Conservation (phyloP, 2,329 filamentous ascomycete genomes). For the Alternaria alternata region DNA sequence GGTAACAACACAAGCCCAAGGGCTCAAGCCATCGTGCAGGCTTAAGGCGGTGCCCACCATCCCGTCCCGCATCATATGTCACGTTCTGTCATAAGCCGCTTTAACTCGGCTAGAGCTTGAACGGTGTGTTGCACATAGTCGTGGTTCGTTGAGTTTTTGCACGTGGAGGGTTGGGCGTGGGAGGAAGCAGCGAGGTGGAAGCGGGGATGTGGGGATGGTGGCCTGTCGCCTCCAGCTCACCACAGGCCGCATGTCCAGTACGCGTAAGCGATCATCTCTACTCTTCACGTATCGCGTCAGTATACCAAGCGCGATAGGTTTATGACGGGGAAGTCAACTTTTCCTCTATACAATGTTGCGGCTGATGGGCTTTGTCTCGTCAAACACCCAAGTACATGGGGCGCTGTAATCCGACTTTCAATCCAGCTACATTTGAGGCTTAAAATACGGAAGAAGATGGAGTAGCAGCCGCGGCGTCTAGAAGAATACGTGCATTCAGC, state of each 20-base stretch:
- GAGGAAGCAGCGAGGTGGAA: conserved; percentile 13
- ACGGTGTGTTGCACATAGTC: conserved; percentile 23
- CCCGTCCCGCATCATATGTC: conserved; percentile 10
- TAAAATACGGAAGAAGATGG: not conserved
- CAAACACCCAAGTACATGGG: too few species aligned
- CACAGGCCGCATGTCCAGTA: too few species aligned
- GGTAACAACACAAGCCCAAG: not conserved
- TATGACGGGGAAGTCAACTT: too few species aligned
- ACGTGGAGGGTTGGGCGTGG: conserved; percentile 19
- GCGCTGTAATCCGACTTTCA: too few species aligned
- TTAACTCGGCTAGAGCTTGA: not conserved
- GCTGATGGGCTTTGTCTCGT: too few species aligned
- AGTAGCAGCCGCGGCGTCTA: not conserved
- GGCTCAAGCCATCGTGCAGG: not conserved
- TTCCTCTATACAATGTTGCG: too few species aligned
- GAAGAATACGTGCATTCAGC: not conserved
- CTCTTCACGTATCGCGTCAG: not conserved
- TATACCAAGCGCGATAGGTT: too few species aligned
- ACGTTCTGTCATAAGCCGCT: not conserved
- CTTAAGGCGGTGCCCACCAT: conserved; percentile 10
- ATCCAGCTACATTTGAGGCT: too few species aligned
- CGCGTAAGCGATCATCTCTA: not conserved
- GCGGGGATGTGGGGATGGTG: conserved; percentile 16
- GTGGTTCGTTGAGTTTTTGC: conserved; percentile 27
- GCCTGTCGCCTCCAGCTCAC: not conserved